Base-by-base conservation (phyloP, 2,329 filamentous ascomycete genomes). In the Coleophoma cylindrospora region DNA sequence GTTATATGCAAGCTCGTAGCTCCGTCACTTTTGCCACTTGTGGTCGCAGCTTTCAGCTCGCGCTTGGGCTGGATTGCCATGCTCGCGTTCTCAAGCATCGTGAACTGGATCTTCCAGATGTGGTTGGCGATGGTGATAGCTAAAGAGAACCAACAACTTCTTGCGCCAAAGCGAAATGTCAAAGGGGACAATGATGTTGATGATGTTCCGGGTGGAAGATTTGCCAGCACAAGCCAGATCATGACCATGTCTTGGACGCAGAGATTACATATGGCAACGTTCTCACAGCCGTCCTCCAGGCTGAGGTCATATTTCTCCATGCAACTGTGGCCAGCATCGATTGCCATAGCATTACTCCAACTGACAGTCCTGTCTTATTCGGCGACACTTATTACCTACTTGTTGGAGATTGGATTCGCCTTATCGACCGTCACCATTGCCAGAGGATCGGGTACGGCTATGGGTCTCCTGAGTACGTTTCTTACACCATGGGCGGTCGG, bases 1-100 rank as follows among this genome's bases (percentile, higher is more conserved):
- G 66, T 80, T 11, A 65, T 74, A 41, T 79, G 75, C 66, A 80
- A 80, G 60, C 68, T 80, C 7, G 49, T 76, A 27, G 73, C 72
- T 1, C 77, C 77, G 3, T 52, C 55, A 9, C 34, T 59, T 8
- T 47, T 79, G 21, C 73, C 75, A 2, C 63, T 80, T 4, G 64
- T 73, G 9, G 73, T 79, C 22, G 71, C 74, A 2, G 49, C 71
- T 2, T 59, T 78, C n/a, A 65, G 65, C 22, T 66, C 67, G 2
- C 70, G 70, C 32, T 64, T 74, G 15, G 62, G 66, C 66, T 73
- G 7, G 63, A 57, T 19, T 38, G 66, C 19, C 70, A 70, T 21
- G 68, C 77, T n/a, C 56, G 71, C 57, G 65, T 66, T 15, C 70
- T 62, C 72, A 36, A 78, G 74, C 49, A 54, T 68, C 1, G 40